These are phyloP conservation scores for Colletotrichum sp. DNA, from an alignment of 2,329 filamentous ascomycete genomes.

Conservation along the genomic window DNA sequence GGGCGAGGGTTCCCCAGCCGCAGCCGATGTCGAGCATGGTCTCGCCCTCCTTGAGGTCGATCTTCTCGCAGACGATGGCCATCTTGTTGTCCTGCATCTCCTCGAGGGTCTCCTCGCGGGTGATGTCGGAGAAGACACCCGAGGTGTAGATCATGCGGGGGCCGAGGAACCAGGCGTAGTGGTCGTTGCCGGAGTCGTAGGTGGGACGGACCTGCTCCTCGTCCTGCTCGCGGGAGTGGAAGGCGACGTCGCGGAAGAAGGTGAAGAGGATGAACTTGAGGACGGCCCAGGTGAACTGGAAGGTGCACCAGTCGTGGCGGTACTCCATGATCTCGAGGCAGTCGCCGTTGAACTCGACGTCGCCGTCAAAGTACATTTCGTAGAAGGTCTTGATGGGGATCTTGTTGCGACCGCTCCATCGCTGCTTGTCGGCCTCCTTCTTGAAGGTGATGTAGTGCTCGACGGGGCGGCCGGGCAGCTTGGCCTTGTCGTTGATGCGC, in stretches of 20 bases:
- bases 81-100: slow-evolving; percentile 98
- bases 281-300: slow-evolving; percentile 84
- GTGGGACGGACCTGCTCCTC: slow-evolving; percentile 98
- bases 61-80: slow-evolving; percentile 94
- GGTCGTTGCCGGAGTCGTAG: slow-evolving; percentile 97
- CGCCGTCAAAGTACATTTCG: slow-evolving; percentile 96
- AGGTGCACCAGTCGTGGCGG: slow-evolving; percentile 96
- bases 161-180: slow-evolving; percentile 98
- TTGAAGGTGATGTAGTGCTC: slow-evolving; percentile 92
- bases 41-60: slow-evolving; percentile 81
- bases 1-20: slow-evolving; percentile 95
- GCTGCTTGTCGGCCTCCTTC: slow-evolving; percentile 61
- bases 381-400: slow-evolving; percentile 94
- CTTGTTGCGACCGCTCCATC: slow-evolving; percentile 79
- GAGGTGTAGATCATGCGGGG: slow-evolving; percentile 99
- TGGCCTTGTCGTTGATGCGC: slow-evolving; percentile 91
- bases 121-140: slow-evolving; percentile 88
- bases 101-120: slow-evolving; percentile 88
- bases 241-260: slow-evolving; percentile 84
- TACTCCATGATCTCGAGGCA: slow-evolving; percentile 88
- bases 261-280: slow-evolving; percentile 88
- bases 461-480: slow-evolving; percentile 82
- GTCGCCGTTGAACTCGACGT: slow-evolving; percentile 96
- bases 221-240: slow-evolving; percentile 93
- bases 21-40: slow-evolving; percentile 92